Evolutionary conservation across 176 grass and related monocot species (phyloP).

Genomic region (Carex kokanica): DNA sequence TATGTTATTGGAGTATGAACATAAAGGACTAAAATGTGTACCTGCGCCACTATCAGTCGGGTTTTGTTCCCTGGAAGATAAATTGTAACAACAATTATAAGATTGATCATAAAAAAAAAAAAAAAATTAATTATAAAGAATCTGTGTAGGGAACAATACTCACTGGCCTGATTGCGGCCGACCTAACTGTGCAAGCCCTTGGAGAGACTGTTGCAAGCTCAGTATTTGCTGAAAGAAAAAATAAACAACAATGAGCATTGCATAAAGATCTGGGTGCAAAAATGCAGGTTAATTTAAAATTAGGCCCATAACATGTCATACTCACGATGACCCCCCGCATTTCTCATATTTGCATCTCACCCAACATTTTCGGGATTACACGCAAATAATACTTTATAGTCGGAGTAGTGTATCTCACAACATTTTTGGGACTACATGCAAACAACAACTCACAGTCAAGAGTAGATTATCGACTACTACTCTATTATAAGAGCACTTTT

Average conservation of each 20-base stretch:
- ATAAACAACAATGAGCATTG: background rate
- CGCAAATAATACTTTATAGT: background rate
- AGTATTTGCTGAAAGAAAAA: slow-evolving; percentile 63
- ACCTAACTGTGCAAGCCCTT: slow-evolving; percentile 51
- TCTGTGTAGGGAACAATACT: slow-evolving; percentile 32
- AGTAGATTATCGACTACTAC: background rate
- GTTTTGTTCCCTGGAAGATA: slow-evolving; percentile 57
- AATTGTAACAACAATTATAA: slow-evolving; percentile 25
- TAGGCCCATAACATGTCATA: background rate
- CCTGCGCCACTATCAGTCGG: slow-evolving; percentile 57
- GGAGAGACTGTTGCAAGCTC: slow-evolving; percentile 69
- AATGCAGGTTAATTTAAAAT: background rate
- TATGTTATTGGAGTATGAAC: background rate
- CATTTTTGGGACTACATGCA: background rate
- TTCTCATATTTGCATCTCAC: background rate
- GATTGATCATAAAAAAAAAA: background rate
- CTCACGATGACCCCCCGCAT: background rate
- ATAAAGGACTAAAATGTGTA: slow-evolving; percentile 22
- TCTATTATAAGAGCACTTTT: background rate
- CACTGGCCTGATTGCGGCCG: slow-evolving; percentile 60
- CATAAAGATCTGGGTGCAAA: background rate
- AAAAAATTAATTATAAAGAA: slow-evolving; percentile 4
- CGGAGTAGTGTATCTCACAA: background rate
- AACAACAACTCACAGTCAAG: background rate
- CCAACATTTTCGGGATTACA: background rate